phyloP scores from a whole-genome alignment of 306 rosid genomes.

The Citrullus amarus region DNA sequence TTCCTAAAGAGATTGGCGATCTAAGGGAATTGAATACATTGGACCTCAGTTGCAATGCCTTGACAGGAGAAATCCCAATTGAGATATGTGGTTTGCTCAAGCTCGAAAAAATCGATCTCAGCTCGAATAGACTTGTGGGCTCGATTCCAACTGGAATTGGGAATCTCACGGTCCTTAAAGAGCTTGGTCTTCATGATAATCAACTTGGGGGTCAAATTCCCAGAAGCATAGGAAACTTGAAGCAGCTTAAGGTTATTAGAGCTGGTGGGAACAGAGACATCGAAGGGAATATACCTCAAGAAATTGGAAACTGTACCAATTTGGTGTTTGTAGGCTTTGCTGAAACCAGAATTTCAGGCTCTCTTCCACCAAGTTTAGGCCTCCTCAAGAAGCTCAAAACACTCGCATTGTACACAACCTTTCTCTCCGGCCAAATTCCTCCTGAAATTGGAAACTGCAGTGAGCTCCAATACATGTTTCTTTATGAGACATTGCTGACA shows the following conservation, averaged over 20 bases:
- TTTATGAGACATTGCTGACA: conserved; percentile 57
- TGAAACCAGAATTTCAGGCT: conserved; percentile 79
- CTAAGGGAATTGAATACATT: conserved; percentile 28
- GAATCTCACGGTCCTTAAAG: conserved; percentile 37
- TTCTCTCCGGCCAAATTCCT: conserved; percentile 66
- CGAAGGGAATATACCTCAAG: conserved; percentile 51
- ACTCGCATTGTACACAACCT: conserved; percentile 63
- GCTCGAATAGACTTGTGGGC: conserved; percentile 54
- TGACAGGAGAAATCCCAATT: conserved; percentile 59
- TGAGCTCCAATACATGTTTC: conserved; percentile 43
- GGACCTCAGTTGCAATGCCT: conserved; percentile 63
- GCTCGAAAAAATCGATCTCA: conserved; percentile 48
- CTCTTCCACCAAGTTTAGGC: conserved; percentile 56
- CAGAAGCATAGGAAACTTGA: conserved; percentile 45
- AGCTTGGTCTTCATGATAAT: conserved; percentile 51
- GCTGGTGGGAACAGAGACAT: conserved; percentile 88
- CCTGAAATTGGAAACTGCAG: conserved; percentile 62
- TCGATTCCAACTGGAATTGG: conserved; percentile 56
- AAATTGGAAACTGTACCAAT: conserved; percentile 61
- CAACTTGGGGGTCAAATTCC: conserved; percentile 61
- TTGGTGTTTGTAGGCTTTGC: conserved; percentile 66
- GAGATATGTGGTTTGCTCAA: conserved; percentile 37
- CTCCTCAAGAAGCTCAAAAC: conserved; percentile 58
- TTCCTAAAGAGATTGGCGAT: conserved; percentile 46
- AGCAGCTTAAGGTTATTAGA: conserved; percentile 45